A percentile compares a stretch with the other conserved stretches of the same genome.
Conservation (phyloP, 495 filamentous ascomycete species). For the Aspergillus saccharolyticus region DNA sequence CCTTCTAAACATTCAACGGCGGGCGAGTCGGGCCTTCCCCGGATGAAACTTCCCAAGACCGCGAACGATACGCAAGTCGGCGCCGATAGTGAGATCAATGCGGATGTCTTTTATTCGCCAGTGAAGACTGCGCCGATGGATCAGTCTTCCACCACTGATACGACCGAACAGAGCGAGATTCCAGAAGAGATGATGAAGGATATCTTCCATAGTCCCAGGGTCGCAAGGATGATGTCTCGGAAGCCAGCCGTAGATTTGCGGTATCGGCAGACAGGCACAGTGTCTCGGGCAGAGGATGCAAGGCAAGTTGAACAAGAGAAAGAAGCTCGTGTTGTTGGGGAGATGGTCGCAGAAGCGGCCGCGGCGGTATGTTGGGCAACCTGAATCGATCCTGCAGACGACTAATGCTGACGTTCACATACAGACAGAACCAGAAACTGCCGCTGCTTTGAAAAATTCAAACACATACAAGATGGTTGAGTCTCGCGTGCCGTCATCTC, state of each 20-base stretch:
- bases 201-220: conserved; percentile 56
- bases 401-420: conserved; percentile 5
- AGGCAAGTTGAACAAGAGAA: conserved; percentile 6
- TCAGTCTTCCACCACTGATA: background rate
- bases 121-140: conserved; percentile 10
- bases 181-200: conserved; percentile 55
- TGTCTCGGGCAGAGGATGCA: background rate
- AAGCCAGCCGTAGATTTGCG: conserved; percentile 18
- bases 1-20: conserved; percentile 41
- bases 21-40: conserved; percentile 51
- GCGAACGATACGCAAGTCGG: conserved; percentile 41
- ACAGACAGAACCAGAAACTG: conserved; percentile 13
- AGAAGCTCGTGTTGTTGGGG: conserved; percentile 20
- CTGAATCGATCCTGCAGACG: background rate
- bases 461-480: conserved; percentile 69
- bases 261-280: background rate
- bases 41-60: conserved; percentile 55
- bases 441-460: conserved; percentile 17
- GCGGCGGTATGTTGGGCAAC: conserved; percentile 7
- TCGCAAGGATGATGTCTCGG: conserved; percentile 49
- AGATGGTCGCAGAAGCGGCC: conserved; percentile 14
- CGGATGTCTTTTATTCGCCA: conserved; percentile 51
- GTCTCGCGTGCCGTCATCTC: conserved; percentile 84
- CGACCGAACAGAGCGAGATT: conserved; percentile 34
- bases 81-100: conserved; percentile 45